A percentile compares a stretch with the other conserved stretches of the same genome.
phyloP scores from a whole-genome alignment of 2,329 filamentous ascomycete species.

The Capronia coronata region DNA sequence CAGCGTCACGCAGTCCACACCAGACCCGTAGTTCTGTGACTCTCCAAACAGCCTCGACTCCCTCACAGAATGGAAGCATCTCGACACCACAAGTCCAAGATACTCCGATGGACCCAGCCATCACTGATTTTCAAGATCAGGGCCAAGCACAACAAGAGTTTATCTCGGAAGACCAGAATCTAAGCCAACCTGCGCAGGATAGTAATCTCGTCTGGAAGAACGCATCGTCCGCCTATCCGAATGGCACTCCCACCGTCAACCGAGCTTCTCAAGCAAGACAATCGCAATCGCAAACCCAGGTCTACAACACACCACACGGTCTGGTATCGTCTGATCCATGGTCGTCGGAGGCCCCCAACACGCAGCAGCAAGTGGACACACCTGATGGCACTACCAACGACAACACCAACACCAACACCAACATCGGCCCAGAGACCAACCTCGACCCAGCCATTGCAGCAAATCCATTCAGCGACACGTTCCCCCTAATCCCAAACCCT shows the following conservation, averaged over 20 bases:
- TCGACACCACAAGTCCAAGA: constrained; percentile 3
- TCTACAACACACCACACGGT: constrained; percentile 21
- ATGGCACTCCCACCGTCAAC: constrained; percentile 14
- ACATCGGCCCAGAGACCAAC: constrained; percentile 5
- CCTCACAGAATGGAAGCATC: constrained; percentile 8
- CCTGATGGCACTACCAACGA: background rate
- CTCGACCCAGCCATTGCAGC: constrained; percentile 12
- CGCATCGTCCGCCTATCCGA: constrained; percentile 20
- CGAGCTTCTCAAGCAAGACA: constrained; percentile 12
- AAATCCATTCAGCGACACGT: constrained; percentile 23
- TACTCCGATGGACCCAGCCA: background rate
- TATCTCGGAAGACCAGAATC: background rate
- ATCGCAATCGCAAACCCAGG: constrained; percentile 1
- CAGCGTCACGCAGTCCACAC: constrained; percentile 13
- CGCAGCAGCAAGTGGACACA: background rate
- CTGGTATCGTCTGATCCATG: constrained; percentile 20
- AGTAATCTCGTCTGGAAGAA: constrained; percentile 22
- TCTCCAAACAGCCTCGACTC: constrained; percentile 11
- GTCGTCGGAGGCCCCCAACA: constrained; percentile 6
- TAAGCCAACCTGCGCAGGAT: constrained; percentile 2
- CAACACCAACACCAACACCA: constrained; percentile 5
- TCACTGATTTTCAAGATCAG: constrained; percentile 6
- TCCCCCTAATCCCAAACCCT: constrained; percentile 50
- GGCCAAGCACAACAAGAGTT: background rate
- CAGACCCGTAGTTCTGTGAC: constrained; percentile 9